A percentile compares a stretch with the other conserved stretches of the same genome.
These are phyloP conservation scores for Podila epigama DNA, from an alignment of 192 early-diverging fungal species.

Conservation along the genomic window DNA sequence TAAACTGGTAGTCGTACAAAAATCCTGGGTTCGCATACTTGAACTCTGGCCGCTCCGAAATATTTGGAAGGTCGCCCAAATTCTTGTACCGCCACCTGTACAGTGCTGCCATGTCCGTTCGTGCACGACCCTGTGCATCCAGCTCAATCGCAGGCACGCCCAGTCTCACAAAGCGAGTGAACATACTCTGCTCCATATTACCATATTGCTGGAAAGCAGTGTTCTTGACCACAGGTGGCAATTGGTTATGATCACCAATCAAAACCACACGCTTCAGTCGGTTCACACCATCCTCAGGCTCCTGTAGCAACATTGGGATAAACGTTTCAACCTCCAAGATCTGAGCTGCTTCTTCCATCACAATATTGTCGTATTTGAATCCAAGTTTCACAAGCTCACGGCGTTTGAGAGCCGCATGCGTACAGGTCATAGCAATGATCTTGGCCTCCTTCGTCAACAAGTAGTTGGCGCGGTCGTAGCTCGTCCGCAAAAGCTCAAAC, in stretches of 20 bases:
- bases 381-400: constrained; percentile 86
- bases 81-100: constrained; percentile 87
- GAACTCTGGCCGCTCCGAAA: constrained; percentile 60
- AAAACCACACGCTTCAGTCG: constrained; percentile 89
- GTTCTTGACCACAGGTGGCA: constrained; percentile 96
- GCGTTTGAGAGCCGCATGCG: constrained; percentile 92
- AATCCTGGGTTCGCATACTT: constrained; percentile 85
- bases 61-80: constrained; percentile 72
- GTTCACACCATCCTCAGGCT: constrained; percentile 64
- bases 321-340: constrained; percentile 95
- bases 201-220: constrained; percentile 82
- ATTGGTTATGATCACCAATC: constrained; percentile 98
- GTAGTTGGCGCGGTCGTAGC: constrained; percentile 87
- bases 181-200: constrained; percentile 96
- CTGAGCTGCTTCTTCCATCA: constrained; percentile 98
- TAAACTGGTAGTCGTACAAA: constrained; percentile 83
- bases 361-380: constrained; percentile 94
- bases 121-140: constrained; percentile 87
- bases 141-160: constrained; percentile 93
- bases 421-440: constrained; percentile 98
- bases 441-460: constrained; percentile 94
- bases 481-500: constrained; percentile 89
- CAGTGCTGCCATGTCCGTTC: constrained; percentile 80
- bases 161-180: constrained; percentile 88
- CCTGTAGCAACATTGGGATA: constrained; percentile 90